These are phyloP conservation scores for Gigaspora rosea DNA, from an alignment of 192 early-diverging fungal genomes.

Conservation along the genomic window DNA sequence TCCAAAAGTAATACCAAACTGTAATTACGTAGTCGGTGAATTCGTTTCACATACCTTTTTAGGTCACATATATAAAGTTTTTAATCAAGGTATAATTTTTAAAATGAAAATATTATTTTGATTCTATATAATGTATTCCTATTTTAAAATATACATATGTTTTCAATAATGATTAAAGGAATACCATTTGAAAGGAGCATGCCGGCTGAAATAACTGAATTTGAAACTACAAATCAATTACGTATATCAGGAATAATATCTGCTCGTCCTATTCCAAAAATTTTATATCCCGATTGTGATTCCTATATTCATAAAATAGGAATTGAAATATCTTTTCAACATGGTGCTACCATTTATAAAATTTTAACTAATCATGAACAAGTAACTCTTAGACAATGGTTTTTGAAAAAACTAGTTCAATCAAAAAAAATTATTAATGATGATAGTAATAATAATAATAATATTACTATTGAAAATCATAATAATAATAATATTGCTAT, in stretches of 20 bases:
- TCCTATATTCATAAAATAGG: background rate
- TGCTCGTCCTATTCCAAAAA: background rate
- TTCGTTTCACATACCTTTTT: conserved; percentile 7
- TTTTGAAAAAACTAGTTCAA: background rate
- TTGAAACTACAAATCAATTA: conserved; percentile 1
- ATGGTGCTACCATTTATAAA: background rate
- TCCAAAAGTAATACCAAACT: background rate
- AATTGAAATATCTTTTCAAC: conserved; percentile 5
- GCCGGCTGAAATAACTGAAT: background rate
- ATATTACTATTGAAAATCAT: no score
- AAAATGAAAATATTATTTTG: background rate
- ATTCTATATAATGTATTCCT: background rate
- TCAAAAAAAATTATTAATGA: background rate
- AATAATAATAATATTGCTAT: no score
- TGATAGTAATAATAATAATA: no score
- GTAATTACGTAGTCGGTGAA: conserved; percentile 13
- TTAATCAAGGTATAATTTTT: background rate
- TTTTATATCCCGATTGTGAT: conserved; percentile 5
- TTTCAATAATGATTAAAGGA: background rate
- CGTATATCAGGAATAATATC: background rate
- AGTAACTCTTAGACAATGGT: background rate
- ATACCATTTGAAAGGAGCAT: background rate
- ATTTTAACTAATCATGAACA: background rate
- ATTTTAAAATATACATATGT: background rate
- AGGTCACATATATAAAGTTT: conserved; percentile 8